phyloP scores from a whole-genome alignment of 208 protist genomes.

The Trypanosoma grayi region DNA sequence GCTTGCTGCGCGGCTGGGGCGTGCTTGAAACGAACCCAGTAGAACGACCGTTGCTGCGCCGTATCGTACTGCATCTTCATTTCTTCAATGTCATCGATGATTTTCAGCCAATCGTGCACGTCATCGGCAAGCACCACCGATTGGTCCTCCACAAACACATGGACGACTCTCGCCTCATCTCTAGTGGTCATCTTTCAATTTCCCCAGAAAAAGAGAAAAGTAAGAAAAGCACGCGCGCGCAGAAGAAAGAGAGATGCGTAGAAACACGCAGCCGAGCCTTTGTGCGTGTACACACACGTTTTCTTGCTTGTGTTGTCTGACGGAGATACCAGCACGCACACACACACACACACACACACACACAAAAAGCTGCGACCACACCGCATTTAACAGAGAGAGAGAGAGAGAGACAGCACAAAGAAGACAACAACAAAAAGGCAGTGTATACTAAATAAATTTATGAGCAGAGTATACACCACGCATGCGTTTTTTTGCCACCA shows the following conservation, averaged over 20 bases:
- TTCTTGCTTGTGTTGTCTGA: too few species aligned
- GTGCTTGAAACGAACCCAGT: slow-evolving; percentile 53
- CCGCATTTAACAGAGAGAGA: too few species aligned
- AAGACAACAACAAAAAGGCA: too few species aligned
- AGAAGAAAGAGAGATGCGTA: background rate
- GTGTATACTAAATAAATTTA: too few species aligned
- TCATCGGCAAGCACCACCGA: slow-evolving; percentile 49
- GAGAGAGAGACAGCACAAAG: too few species aligned
- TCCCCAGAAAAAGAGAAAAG: background rate
- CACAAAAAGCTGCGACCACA: too few species aligned
- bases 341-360: too few species aligned
- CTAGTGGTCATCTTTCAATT: slow-evolving; percentile 15
- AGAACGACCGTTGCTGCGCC: slow-evolving; percentile 37
- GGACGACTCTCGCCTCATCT: slow-evolving; percentile 40
- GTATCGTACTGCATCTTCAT: slow-evolving; percentile 82
- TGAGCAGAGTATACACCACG: too few species aligned
- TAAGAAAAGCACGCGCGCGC: background rate
- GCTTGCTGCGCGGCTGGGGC: slow-evolving; percentile 44
- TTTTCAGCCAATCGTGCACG: slow-evolving; percentile 65
- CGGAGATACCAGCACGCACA: too few species aligned
- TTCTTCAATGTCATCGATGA: slow-evolving; percentile 57
- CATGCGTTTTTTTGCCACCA: too few species aligned
- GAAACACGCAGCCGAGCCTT: background rate
- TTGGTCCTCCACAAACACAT: slow-evolving; percentile 51
- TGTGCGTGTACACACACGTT: too few species aligned